Evolutionary conservation across 306 rosid species (phyloP), one percentile per base, ranked within the genome.

Genomic region (Trifolium subterraneum): DNA sequence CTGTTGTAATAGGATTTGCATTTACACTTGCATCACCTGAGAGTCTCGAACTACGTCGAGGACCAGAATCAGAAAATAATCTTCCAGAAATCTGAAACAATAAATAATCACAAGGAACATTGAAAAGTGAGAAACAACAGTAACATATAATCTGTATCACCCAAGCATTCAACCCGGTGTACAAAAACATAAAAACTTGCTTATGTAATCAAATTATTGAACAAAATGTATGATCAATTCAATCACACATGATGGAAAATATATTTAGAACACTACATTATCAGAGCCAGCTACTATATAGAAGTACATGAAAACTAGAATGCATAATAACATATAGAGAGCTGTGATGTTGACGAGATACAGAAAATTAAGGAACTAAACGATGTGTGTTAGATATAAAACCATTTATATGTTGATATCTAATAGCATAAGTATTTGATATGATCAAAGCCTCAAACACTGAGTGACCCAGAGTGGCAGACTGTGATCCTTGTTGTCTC

Each of bases 51-150:
- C 96, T 94, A 75, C 98, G 88, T 71, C 98, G 90, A 58, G 88
- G 92, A 70, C 91, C 97, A 82, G 98, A 91, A 88, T 94, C 98
- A 79, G 92, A 85, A 79, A 92, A 91, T 80, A 89, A 86, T 76
- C 96, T 89, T 74, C 98, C 96, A 70, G 98, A 94, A 80, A 94
- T 91, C 87, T 84, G 82, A 42, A 50, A 58, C 38, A 70, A 50
- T 16, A 63, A 64, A 72, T 31, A 62, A 31, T 29, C 33, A 54
- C 10, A 64, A 65, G 68, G 50, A 71, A 41, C 10, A 23, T 74
- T 74, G 39, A 70, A 56, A 60, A 59, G 45, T 36, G 52, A 59
- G 48, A 48, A 18, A 66, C n/a, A 36, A 48, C 11, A 7, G 76
- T 41, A 73, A 50, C 47, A 82, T 72, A 27, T 64, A 75, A 54